phyloP scores from a whole-genome alignment of 805 yeast genomes.

The Kluyveromyces aestuarii region DNA sequence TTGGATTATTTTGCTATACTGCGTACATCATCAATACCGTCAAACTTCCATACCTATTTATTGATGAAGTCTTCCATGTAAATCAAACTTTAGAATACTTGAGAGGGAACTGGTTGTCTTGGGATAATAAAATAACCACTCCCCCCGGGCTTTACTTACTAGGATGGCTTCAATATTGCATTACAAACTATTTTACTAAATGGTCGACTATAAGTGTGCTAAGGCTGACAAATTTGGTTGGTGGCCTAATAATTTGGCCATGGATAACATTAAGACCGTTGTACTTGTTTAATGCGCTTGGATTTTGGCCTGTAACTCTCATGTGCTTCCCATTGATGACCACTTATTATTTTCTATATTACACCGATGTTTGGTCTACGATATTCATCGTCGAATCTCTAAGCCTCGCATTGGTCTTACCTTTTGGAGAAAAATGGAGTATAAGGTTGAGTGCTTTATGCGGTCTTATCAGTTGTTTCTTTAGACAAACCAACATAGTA shows the following conservation, averaged over 20 bases:
- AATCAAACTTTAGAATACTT: constrained; percentile 69
- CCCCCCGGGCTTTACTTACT: constrained; percentile 84
- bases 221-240: constrained; percentile 55
- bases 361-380: constrained; percentile 92
- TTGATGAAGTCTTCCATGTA: constrained; percentile 76
- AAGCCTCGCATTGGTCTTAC: constrained; percentile 36
- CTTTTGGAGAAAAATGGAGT: constrained; percentile 29
- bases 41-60: constrained; percentile 28
- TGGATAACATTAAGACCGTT: constrained; percentile 34
- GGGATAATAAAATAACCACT: constrained; percentile 91
- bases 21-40: constrained; percentile 23
- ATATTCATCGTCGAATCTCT: constrained; percentile 52
- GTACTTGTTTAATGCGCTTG: constrained; percentile 32
- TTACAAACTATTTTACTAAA: constrained; percentile 13
- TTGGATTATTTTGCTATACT: constrained; percentile 18
- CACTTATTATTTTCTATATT: constrained; percentile 68
- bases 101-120: constrained; percentile 45
- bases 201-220: constrained; percentile 31
- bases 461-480: constrained; percentile 55
- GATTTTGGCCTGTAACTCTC: constrained; percentile 36
- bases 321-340: constrained; percentile 60
- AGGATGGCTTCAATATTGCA: constrained; percentile 30
- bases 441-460: constrained; percentile 41
- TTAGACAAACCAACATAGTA: constrained; percentile 86
- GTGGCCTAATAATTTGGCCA: constrained; percentile 51